Percentiles rank a stretch among this genome's conserved stretches.
phyloP scores from a whole-genome alignment of 2,329 filamentous ascomycete genomes.

The Fusarium duplospermum region DNA sequence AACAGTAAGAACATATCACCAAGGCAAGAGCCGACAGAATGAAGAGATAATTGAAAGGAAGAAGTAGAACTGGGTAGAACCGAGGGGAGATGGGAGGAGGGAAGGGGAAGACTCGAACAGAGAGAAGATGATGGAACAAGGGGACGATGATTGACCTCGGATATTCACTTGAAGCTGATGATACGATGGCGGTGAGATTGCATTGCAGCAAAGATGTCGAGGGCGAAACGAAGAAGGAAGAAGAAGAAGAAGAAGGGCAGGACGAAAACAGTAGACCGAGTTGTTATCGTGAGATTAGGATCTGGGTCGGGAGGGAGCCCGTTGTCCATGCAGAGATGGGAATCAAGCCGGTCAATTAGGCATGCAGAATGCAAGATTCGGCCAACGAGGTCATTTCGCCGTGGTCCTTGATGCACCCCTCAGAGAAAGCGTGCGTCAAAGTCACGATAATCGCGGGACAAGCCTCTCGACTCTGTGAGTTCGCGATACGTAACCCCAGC shows the following conservation, averaged over 20 bases:
- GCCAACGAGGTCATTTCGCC: constrained; percentile 24
- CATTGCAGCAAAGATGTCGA: constrained; percentile 2
- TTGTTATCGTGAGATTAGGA: constrained; percentile 40
- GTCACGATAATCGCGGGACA: constrained; percentile 27
- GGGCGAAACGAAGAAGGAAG: constrained; percentile 5
- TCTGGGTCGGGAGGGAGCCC: constrained; percentile 35
- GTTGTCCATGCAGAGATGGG: constrained; percentile 5
- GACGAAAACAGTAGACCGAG: constrained; percentile 33
- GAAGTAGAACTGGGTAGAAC: neutral
- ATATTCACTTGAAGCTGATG: neutral
- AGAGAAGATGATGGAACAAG: neutral
- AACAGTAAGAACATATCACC: neutral
- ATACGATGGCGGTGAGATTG: constrained; percentile 18
- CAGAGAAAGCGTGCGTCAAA: constrained; percentile 5
- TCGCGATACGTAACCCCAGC: constrained; percentile 20
- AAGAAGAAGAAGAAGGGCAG: neutral
- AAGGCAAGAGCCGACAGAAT: neutral
- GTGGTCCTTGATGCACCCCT: constrained; percentile 7
- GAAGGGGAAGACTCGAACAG: neutral
- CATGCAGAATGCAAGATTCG: constrained; percentile 24
- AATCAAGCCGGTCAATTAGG: constrained; percentile 14
- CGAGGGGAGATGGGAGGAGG: neutral
- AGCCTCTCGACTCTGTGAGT: constrained; percentile 4
- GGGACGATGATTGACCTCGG: neutral
- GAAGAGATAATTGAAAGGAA: neutral